Conservation (phyloP, 345 rosid genomes). For the Clausena lansium region DNA sequence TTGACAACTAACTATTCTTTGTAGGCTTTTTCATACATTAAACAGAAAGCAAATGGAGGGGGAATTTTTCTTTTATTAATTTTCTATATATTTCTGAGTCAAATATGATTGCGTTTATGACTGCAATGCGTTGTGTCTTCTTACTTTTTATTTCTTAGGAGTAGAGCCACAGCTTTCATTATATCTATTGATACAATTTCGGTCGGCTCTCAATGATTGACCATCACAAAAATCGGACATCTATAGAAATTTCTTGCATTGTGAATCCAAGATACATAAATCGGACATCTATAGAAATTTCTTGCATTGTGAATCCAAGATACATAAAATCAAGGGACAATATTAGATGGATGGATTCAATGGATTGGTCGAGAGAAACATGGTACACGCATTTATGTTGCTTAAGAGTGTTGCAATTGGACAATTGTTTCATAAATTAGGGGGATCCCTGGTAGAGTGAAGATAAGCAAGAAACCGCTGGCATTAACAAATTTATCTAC, state of each 20-base stretch:
- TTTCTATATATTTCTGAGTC: too few relatives aligned
- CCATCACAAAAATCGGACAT: neutral
- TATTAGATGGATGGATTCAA: constrained; percentile 17
- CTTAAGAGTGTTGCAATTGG: neutral
- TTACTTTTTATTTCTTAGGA: too few relatives aligned
- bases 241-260: neutral
- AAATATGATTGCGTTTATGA: too few relatives aligned
- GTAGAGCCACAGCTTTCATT: too few relatives aligned
- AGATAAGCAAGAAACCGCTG: neutral
- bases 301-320: neutral
- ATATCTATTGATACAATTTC: neutral
- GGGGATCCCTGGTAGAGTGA: constrained; percentile 6
- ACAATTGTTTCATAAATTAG: too few relatives aligned
- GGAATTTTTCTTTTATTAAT: too few relatives aligned
- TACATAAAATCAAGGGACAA: neutral
- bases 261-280: neutral
- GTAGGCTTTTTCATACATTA: too few relatives aligned
- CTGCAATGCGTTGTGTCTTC: too few relatives aligned
- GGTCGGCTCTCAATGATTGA: neutral
- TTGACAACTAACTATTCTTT: too few relatives aligned
- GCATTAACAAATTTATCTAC: neutral
- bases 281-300: neutral
- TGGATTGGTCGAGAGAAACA: neutral
- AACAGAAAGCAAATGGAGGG: too few relatives aligned
- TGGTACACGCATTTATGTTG: constrained; percentile 22